Evolutionary conservation across 139 green algal genomes (phyloP), one percentile per base, ranked within the genome.

Genomic region (Chlorella vulgaris): DNA sequence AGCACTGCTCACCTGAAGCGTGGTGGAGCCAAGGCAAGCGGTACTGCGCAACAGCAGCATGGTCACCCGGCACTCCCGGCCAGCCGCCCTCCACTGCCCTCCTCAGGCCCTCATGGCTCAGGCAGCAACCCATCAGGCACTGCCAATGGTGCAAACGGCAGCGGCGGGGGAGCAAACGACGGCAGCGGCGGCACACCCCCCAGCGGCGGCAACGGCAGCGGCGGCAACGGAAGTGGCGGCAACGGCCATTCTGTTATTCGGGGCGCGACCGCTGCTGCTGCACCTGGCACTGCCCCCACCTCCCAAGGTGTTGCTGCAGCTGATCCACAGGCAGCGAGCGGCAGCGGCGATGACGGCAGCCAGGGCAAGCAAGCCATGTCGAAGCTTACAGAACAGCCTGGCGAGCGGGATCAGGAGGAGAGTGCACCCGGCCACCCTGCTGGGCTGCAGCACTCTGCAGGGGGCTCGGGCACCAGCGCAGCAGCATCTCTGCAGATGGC

Each of bases 1-100:
- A 76, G 39, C 74, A 81, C 79, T 4, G 80, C 69, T 33, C 50
- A 74, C 69, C 47, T 65, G n/a, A n/a, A n/a, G n/a, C n/a, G n/a
- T 29, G 15, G 47, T 60, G 40, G 24, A 22, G 69, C 69, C 55
- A 68, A 80, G 61, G 69, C 40, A 31, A 76, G 53, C 29, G 69
- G 69, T 24, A 62, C 39, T 24, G 28, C n/a, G 47, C 47, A 58
- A 10, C 47, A 58, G 47, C 47, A 10, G 15, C 10, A 58, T n/a
- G n/a, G n/a, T n/a, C n/a, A 58, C 47, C 47, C 47, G 10, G 47
- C 47, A 58, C 13, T 4, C 18, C 10, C 65, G 22, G 26, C 1
- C 67, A 28, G 40, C 29, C 42, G 69, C 69, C 69, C 43, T 28
- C 42, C 69, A 6, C 69, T 63, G 42, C 43, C 69, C 26, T 55